Conservation (phyloP, 345 rosid species). For the Syzygium oleosum region DNA sequence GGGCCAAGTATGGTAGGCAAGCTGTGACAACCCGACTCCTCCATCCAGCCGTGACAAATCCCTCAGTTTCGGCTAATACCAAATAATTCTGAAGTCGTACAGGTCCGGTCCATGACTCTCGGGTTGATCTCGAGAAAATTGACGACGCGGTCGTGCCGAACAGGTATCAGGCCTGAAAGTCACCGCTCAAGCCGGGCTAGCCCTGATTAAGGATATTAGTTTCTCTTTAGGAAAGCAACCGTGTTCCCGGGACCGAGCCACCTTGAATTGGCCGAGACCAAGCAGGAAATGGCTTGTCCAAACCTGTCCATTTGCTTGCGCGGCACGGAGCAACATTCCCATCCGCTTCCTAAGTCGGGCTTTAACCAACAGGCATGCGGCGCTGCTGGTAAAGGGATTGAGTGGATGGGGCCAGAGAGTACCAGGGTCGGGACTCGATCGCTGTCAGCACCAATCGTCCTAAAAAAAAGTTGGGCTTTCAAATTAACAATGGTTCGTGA, state of each 20-base stretch:
- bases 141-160: background rate
- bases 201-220: background rate
- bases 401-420: no score
- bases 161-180: background rate
- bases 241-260: rapidly evolving
- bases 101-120: background rate
- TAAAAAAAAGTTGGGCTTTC: no score
- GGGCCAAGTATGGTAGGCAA: background rate
- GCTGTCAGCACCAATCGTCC: no score
- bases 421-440: no score
- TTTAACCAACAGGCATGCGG: no score
- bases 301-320: background rate
- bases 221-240: no score
- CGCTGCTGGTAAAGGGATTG: no score
- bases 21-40: background rate
- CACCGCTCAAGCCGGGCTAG: background rate
- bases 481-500: background rate
- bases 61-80: background rate
- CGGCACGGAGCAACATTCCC: background rate
- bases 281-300: background rate
- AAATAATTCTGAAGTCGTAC: background rate
- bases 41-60: background rate
- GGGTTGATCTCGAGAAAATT: background rate
- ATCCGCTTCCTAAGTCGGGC: background rate
- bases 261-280: background rate